phyloP scores from a whole-genome alignment of 352 stramenopile genomes.

The Globisporangium cystogenes region DNA sequence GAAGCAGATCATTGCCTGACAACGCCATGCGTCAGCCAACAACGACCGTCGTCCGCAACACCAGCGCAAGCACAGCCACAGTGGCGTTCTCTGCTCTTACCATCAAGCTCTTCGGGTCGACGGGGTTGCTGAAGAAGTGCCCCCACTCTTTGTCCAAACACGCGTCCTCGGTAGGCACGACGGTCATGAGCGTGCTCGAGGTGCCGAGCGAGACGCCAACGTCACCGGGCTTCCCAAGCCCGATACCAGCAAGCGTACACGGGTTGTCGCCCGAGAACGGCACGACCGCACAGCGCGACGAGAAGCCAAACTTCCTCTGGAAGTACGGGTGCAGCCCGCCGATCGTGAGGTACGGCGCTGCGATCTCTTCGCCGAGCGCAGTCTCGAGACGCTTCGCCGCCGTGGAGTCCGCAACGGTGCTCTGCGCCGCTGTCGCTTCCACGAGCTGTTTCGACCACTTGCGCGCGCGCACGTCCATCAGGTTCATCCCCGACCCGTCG shows the following conservation, averaged over 20 bases:
- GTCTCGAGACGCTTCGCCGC: conserved; percentile 13
- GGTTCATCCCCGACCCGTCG: conserved; percentile 81
- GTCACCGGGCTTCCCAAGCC: conserved; percentile 44
- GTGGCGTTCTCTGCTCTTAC: conserved; percentile 15
- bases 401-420: neutral
- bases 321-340: conserved; percentile 60
- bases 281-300: conserved; percentile 47
- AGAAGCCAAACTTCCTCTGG: conserved; percentile 58
- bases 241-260: conserved; percentile 64
- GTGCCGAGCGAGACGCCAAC: conserved; percentile 60
- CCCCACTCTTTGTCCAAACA: conserved; percentile 22
- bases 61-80: too few relatives aligned
- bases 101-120: conserved; percentile 66
- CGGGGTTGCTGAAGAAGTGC: conserved; percentile 80
- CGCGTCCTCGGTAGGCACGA: conserved; percentile 35
- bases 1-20: conserved; percentile 81
- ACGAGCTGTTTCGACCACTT: conserved; percentile 55
- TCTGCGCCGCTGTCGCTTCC: conserved; percentile 25
- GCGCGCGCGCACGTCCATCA: conserved; percentile 57
- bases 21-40: neutral
- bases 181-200: conserved; percentile 57
- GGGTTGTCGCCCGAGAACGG: conserved; percentile 83
- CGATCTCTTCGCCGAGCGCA: conserved; percentile 33
- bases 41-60: neutral
- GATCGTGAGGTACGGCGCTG: conserved; percentile 32